These are phyloP conservation scores for Saccharomycopsis crataegensis DNA, from an alignment of 1,139 yeast genomes.

Conservation along the genomic window DNA sequence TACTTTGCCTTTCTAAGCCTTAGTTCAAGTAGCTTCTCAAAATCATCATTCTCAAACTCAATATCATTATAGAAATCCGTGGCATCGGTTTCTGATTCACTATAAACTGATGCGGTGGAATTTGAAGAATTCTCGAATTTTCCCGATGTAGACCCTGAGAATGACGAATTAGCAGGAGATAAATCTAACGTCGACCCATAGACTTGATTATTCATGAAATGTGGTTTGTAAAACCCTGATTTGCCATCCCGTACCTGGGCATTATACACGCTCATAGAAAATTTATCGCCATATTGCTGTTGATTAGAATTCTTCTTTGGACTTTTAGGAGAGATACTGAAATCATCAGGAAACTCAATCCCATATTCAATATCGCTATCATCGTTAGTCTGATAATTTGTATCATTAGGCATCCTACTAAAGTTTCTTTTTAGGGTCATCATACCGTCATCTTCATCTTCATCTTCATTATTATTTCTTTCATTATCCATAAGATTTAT, in stretches of 20 bases:
- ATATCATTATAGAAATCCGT: constrained; percentile 18
- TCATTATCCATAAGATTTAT: constrained; percentile 1
- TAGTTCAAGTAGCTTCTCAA: constrained; percentile 14
- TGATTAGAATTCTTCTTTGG: background rate
- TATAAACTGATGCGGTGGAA: constrained; percentile 13
- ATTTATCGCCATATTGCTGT: background rate
- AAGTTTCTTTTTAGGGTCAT: background rate
- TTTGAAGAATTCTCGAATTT: constrained; percentile 7
- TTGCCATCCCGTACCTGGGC: background rate
- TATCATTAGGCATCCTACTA: background rate
- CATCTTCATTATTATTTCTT: background rate
- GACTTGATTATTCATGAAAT: background rate
- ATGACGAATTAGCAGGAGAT: constrained; percentile 7
- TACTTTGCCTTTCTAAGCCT: constrained; percentile 12
- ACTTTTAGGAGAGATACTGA: background rate
- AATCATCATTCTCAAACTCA: constrained; percentile 15
- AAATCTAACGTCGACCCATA: constrained; percentile 11
- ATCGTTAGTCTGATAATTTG: background rate
- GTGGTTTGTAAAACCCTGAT: constrained; percentile 4
- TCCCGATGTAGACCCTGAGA: constrained; percentile 8
- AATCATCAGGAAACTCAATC: constrained; percentile 17
- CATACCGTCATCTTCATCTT: background rate
- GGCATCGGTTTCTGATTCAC: constrained; percentile 18
- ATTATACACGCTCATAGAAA: background rate
- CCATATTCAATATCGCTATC: constrained; percentile 18